phyloP scores from a whole-genome alignment of 2,329 filamentous ascomycete species.

The Xenoacremonium recifei region DNA sequence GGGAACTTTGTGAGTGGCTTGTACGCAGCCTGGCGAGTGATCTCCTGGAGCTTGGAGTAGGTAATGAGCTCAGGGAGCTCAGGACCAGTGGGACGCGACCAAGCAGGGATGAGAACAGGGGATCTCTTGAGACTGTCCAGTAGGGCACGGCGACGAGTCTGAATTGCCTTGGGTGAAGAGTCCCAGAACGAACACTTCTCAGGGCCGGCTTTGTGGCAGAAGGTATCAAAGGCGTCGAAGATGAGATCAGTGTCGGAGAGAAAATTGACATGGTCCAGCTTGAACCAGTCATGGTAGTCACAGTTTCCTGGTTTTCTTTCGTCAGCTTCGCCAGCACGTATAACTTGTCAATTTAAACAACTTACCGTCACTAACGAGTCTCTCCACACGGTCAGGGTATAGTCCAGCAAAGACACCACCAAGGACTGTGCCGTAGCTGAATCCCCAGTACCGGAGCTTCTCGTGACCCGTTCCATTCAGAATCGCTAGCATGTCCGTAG shows the following conservation, averaged over 20 bases:
- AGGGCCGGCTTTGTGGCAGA: constrained; percentile 53
- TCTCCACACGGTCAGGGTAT: constrained; percentile 49
- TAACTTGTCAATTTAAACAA: not conserved
- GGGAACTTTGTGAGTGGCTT: constrained; percentile 42
- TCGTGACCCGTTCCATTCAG: constrained; percentile 39
- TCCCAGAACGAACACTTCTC: constrained; percentile 44
- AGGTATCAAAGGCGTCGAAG: constrained; percentile 50
- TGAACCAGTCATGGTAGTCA: constrained; percentile 54
- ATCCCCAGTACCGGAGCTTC: constrained; percentile 52
- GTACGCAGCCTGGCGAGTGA: constrained; percentile 44
- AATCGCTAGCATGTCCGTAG: constrained; percentile 48
- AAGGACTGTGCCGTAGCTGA: constrained; percentile 54
- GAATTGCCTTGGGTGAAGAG: constrained; percentile 34
- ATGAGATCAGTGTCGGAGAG: constrained; percentile 54
- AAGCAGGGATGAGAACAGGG: constrained; percentile 42
- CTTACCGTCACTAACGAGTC: constrained; percentile 51
- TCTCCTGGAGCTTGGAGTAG: constrained; percentile 44
- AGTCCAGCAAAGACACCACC: constrained; percentile 52
- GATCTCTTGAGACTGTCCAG: constrained; percentile 38
- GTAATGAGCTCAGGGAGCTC: constrained; percentile 49
- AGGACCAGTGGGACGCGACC: constrained; percentile 26
- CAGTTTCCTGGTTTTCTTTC: constrained; percentile 41
- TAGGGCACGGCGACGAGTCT: constrained; percentile 37
- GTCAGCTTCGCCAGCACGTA: not conserved
- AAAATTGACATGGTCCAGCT: constrained; percentile 44